Evolutionary conservation across 2,329 filamentous ascomycete species (phyloP).

Genomic region (Pochonia chlamydosporia): DNA sequence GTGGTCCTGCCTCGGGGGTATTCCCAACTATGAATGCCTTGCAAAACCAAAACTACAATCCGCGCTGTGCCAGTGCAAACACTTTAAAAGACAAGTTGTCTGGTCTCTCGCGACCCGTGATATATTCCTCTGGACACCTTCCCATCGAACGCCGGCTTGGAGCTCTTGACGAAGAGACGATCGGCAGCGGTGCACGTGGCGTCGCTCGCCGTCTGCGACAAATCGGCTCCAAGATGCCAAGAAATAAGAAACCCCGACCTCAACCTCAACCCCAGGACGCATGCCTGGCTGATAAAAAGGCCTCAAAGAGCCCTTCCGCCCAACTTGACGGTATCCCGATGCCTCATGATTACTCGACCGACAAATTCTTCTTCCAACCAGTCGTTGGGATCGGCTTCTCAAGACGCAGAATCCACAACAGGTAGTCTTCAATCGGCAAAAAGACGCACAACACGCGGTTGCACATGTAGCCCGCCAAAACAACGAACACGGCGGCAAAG

Average conservation of each 20-base stretch:
- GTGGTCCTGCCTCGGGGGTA: no score
- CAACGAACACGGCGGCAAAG: conserved; percentile 56
- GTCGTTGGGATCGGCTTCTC: conserved; percentile 55
- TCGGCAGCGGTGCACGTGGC: neutral
- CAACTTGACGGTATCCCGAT: neutral
- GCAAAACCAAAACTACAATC: no score
- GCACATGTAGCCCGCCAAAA: conserved; percentile 48
- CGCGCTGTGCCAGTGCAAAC: neutral
- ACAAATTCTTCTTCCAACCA: conserved; percentile 19
- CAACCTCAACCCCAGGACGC: no score
- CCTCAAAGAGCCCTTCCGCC: neutral
- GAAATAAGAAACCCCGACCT: neutral
- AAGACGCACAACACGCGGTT: conserved; percentile 51
- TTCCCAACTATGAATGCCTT: no score
- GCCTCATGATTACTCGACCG: conserved; percentile 6
- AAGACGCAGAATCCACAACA: conserved; percentile 54
- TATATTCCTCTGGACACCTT: neutral
- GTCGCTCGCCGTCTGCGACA: no score
- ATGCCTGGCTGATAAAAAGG: no score
- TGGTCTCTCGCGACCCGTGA: neutral
- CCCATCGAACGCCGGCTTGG: neutral
- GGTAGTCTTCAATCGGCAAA: conserved; percentile 57
- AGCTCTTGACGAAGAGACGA: neutral
- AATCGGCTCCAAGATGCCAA: neutral
- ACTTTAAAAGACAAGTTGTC: no score